A percentile compares a stretch with the other conserved stretches of the same genome.
phyloP scores from a whole-genome alignment of 2,329 filamentous ascomycete genomes.

The Raffaelea ambrosiae region DNA sequence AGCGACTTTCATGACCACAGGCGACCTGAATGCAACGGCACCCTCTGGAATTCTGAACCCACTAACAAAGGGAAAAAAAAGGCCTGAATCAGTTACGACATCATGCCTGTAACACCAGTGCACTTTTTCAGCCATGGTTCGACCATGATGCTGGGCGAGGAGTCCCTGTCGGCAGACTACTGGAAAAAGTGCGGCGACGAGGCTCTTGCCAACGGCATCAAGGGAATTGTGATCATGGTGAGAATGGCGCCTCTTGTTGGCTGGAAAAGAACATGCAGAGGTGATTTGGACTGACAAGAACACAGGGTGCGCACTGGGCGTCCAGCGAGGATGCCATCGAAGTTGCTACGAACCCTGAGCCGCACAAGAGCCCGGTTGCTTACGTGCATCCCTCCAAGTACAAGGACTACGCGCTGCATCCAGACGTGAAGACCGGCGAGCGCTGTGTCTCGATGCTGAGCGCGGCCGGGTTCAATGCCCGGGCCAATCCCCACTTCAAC shows the following conservation, averaged over 20 bases:
- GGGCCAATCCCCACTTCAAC: constrained; percentile 47
- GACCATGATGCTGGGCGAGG: constrained; percentile 63
- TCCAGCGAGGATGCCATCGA: constrained; percentile 46
- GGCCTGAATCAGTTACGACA: too few species aligned
- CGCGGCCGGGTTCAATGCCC: constrained; percentile 43
- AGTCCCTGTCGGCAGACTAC: constrained; percentile 51
- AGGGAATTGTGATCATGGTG: constrained; percentile 59
- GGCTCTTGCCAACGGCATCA: constrained; percentile 49
- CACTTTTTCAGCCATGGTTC: constrained; percentile 64
- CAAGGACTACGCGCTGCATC: constrained; percentile 49
- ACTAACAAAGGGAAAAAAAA: too few species aligned
- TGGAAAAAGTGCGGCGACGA: constrained; percentile 59
- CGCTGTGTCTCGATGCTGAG: constrained; percentile 34
- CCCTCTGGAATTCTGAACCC: too few species aligned
- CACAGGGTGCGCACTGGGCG: constrained; percentile 58
- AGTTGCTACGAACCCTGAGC: constrained; percentile 51
- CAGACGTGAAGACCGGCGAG: constrained; percentile 16
- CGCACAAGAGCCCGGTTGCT: constrained; percentile 54
- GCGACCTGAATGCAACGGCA: too few species aligned
- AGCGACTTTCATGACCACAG: too few species aligned
- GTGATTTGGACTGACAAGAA: constrained; percentile 5
- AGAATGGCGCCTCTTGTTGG: too few species aligned
- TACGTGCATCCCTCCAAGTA: constrained; percentile 61
- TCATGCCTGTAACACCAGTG: constrained; percentile 34
- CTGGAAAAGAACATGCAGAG: too few species aligned